phyloP scores from a whole-genome alignment of 768 basidiomycete species.

The Collybiopsis confluens region DNA sequence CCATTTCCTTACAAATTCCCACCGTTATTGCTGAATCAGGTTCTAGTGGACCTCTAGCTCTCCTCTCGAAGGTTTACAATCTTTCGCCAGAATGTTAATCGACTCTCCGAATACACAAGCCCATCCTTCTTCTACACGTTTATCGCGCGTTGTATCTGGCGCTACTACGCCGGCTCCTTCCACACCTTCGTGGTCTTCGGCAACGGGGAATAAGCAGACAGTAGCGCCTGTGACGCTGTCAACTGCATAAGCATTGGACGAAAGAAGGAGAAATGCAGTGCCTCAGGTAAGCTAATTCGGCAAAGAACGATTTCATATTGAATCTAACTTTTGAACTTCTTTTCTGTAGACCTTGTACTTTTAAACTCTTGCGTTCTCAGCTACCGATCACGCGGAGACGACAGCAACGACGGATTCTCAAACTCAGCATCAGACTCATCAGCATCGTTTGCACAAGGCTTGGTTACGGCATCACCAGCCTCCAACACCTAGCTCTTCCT shows the following conservation, averaged over 20 bases:
- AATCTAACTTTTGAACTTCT: neutral
- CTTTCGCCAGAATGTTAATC: constrained; percentile 62
- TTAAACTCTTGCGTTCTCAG: constrained; percentile 73
- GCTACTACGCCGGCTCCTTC: constrained; percentile 18
- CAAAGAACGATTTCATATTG: constrained; percentile 2
- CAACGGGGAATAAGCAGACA: constrained; percentile 19
- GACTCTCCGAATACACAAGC: constrained; percentile 29
- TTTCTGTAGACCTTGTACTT: constrained; percentile 62
- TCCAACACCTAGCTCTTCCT: constrained; percentile 21
- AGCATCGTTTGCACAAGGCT: constrained; percentile 50
- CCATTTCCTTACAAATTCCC: too few species aligned
- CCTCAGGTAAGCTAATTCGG: constrained; percentile 58
- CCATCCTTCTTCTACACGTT: constrained; percentile 16
- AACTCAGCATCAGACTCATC: too few species aligned
- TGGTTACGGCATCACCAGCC: constrained; percentile 62
- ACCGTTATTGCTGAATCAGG: constrained; percentile 26
- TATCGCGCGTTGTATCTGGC: constrained; percentile 13
- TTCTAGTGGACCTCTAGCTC: constrained; percentile 30
- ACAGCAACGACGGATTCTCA: too few species aligned
- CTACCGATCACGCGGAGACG: constrained; percentile 47
- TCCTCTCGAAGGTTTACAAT: constrained; percentile 57
- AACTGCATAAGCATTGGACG: too few species aligned
- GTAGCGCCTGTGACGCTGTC: constrained; percentile 55
- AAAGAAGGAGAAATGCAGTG: constrained; percentile 33
- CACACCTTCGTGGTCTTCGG: constrained; percentile 11